A percentile compares a stretch with the other conserved stretches of the same genome.
Evolutionary conservation across 2,329 filamentous ascomycete species (phyloP).

Genomic region (Penicillium frequentans): DNA sequence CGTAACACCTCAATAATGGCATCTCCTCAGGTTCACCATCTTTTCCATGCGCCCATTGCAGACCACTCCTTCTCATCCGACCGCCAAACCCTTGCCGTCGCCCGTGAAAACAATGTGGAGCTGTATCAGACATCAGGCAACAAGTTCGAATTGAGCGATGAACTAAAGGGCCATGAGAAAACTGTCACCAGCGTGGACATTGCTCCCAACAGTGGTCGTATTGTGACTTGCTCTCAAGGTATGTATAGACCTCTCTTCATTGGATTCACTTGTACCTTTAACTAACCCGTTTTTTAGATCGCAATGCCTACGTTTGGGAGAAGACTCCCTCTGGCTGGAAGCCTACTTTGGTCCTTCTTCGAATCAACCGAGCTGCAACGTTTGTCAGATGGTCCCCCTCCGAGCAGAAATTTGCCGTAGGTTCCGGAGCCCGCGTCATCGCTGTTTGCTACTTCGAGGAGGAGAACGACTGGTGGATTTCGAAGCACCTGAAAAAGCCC

Average conservation of each 20-base stretch:
- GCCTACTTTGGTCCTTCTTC: conserved; percentile 91
- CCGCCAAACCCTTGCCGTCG: conserved; percentile 82
- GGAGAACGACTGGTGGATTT: conserved; percentile 99
- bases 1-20: conserved; percentile 64
- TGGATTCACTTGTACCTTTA: neutral
- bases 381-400: conserved; percentile 97
- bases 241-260: conserved; percentile 18
- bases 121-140: conserved; percentile 74
- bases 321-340: conserved; percentile 91
- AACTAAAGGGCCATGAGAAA: conserved; percentile 96
- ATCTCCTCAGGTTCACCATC: conserved; percentile 86
- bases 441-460: conserved; percentile 98
- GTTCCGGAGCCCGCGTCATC: conserved; percentile 91
- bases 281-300: conserved; percentile 58
- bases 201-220: conserved; percentile 83
- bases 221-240: conserved; percentile 98
- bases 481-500: conserved; percentile 98
- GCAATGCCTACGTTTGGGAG: conserved; percentile 98
- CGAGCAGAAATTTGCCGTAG: conserved; percentile 96
- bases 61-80: conserved; percentile 98
- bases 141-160: conserved; percentile 81
- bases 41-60: conserved; percentile 94
- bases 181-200: conserved; percentile 95
- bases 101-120: conserved; percentile 85
- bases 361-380: conserved; percentile 94